Evolutionary conservation across 768 basidiomycete genomes (phyloP).

Genomic region (Boletus vinaceobasis): DNA sequence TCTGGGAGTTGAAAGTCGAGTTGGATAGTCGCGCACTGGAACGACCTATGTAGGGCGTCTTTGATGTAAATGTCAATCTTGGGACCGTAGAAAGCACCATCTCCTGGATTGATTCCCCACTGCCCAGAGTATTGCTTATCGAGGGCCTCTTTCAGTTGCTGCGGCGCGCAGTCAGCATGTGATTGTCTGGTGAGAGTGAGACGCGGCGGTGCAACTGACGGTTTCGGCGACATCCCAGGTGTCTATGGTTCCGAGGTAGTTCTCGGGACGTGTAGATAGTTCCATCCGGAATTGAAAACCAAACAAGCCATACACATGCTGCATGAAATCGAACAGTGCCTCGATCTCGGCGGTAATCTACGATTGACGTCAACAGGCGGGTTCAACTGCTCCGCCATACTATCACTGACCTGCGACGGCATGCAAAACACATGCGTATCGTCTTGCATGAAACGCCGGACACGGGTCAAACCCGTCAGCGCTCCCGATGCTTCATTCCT

Average conservation of each 20-base stretch:
- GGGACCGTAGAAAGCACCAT: constrained; percentile 99
- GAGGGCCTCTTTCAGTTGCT: constrained; percentile 84
- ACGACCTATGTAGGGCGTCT: constrained; percentile 87
- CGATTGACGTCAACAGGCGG: constrained; percentile 1
- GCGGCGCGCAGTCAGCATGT: constrained; percentile 10
- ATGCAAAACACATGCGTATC: constrained; percentile 99
- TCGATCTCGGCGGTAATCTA: constrained; percentile 87
- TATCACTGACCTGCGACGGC: constrained; percentile 69
- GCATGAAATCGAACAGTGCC: constrained; percentile 90
- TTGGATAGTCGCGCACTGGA: constrained; percentile 98
- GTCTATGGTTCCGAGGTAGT: constrained; percentile 83
- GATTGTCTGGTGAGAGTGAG: background rate
- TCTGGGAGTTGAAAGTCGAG: constrained; percentile 98
- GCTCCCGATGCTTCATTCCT: constrained; percentile 96
- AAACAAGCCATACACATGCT: constrained; percentile 89
- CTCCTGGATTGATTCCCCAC: constrained; percentile 93
- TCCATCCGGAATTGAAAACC: constrained; percentile 94
- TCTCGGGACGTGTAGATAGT: constrained; percentile 94
- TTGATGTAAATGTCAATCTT: constrained; percentile 98
- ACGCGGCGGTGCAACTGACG: constrained; percentile 40
- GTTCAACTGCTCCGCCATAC: too few species aligned
- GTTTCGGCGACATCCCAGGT: constrained; percentile 89
- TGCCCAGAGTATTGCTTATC: constrained; percentile 83
- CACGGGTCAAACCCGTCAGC: constrained; percentile 87
- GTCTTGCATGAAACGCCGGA: constrained; percentile 94